Base-by-base conservation (phyloP, 2,329 filamentous ascomycete genomes). In the Juglanconis oblonga region DNA sequence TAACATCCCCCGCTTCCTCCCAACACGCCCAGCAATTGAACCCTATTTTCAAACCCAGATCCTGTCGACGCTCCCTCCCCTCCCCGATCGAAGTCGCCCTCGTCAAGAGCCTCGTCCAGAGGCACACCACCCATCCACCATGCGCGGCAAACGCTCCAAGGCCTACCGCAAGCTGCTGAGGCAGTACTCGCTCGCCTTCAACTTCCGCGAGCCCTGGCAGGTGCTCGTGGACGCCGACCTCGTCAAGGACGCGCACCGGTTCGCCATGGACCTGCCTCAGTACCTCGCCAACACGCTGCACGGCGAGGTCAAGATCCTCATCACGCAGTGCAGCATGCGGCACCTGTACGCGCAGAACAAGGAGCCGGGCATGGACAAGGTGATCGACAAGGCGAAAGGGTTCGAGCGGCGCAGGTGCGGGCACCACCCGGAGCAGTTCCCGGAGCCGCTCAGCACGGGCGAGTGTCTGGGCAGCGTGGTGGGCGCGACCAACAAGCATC, bases 121-220 rank as follows among this genome's bases (percentile, higher is more conserved):
- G 17, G 35, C 47, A 29, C 11, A 24, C 35, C 32, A 47, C 24
- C 35, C 44, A 24, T 50, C 57, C 54, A 77, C 67, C 5, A 80
- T 80, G 75, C 79, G 79, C 69, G 79, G 79, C 56, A 82, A 82
- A 71, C 74, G 81, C 13, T 79, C 78, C 29, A 83, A 83, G 65
- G 79, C 82, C 67, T 83, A 83, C 68, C 79, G 81, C 68, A 97
- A 97, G 86, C 87, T 97, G 70, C 96, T 99, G 88, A 88, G 92
- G 76, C 89, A 94, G 72, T 97, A 93, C 82, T 87, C 88, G 71
- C 83, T 94, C 73, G 87, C 87, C 62, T 97, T 96, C 72, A 89
- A 90, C 62, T 97, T 97, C 74, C 91, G 93, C 67, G 90, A 95
- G 76, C 92, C 95, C 10, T 98, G 97, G 77, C 95, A 98, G 77